Percentiles rank a stretch among this genome's conserved stretches.
These are phyloP conservation scores for Coemansia aciculifera DNA, from an alignment of 192 early-diverging fungal species.

Conservation along the genomic window DNA sequence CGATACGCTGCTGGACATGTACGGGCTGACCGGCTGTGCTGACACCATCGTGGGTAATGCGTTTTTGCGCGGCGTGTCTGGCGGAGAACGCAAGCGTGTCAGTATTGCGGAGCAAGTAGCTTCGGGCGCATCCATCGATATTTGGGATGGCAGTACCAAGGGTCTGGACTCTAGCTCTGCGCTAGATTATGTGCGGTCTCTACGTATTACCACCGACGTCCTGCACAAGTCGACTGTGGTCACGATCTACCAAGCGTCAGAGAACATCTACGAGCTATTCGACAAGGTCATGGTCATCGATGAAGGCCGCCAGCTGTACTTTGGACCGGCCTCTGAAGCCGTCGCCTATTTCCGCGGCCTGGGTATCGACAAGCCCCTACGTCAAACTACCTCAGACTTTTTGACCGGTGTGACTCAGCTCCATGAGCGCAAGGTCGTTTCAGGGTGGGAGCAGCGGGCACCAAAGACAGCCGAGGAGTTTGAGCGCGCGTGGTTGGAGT, in stretches of 20 bases:
- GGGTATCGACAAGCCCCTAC: conserved; percentile 57
- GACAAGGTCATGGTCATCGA: conserved; percentile 58
- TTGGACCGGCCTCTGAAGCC: conserved; percentile 54
- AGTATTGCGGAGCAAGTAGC: conserved; percentile 78
- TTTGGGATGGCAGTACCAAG: conserved; percentile 72
- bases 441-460: conserved; percentile 58
- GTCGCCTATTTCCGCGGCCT: conserved; percentile 55
- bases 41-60: conserved; percentile 69
- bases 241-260: conserved; percentile 74
- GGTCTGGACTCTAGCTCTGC: conserved; percentile 82
- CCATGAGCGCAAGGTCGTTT: conserved; percentile 57
- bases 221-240: conserved; percentile 64
- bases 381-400: conserved; percentile 66
- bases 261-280: conserved; percentile 65
- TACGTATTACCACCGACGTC: conserved; percentile 73
- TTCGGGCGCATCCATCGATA: conserved; percentile 59
- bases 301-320: conserved; percentile 58
- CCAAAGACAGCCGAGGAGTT: conserved; percentile 66
- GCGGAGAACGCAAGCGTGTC: conserved; percentile 77
- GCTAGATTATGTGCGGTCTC: conserved; percentile 73
- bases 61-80: conserved; percentile 76
- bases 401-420: conserved; percentile 63
- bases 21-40: conserved; percentile 52
- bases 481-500: conserved; percentile 57
- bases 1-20: conserved; percentile 58